Conservation (phyloP, 1,284 basidiomycete species). For the Xerocomus nothofagi region DNA sequence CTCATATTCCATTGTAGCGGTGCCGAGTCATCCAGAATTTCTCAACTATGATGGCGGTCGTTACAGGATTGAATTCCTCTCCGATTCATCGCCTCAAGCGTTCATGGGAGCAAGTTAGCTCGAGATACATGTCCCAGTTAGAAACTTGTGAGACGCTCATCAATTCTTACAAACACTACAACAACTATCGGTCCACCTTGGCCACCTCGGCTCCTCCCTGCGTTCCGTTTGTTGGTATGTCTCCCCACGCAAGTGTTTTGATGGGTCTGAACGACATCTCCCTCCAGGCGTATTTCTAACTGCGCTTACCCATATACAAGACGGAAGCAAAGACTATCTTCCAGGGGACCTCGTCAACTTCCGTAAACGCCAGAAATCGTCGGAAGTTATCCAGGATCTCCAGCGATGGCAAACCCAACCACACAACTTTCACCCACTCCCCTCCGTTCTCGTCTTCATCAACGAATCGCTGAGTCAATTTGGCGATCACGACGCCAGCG, state of each 20-base stretch:
- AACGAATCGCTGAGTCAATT: constrained; percentile 54
- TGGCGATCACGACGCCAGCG: constrained; percentile 42
- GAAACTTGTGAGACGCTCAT: constrained; percentile 56
- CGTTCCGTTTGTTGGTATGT: constrained; percentile 79
- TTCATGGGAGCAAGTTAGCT: constrained; percentile 72
- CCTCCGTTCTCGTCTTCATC: constrained; percentile 58
- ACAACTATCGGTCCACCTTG: constrained; percentile 66
- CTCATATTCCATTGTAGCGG: constrained; percentile 43
- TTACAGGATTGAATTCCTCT: constrained; percentile 77
- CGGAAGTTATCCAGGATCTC: constrained; percentile 79
- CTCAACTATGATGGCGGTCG: constrained; percentile 76
- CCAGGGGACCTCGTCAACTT: constrained; percentile 76
- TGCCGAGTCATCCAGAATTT: constrained; percentile 76
- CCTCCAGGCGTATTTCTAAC: constrained; percentile 72
- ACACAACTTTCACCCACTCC: constrained; percentile 66
- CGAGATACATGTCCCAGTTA: constrained; percentile 48
- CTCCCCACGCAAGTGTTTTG: background rate
- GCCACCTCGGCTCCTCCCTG: constrained; percentile 73
- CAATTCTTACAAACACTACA: constrained; percentile 76
- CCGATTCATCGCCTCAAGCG: constrained; percentile 74
- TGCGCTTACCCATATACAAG: constrained; percentile 81
- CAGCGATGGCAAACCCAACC: constrained; percentile 76
- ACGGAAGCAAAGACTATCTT: constrained; percentile 73
- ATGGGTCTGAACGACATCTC: background rate
- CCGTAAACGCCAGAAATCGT: constrained; percentile 72